Evolutionary conservation across 2,329 filamentous ascomycete species (phyloP).

Genomic region (Neospermospora avenae): DNA sequence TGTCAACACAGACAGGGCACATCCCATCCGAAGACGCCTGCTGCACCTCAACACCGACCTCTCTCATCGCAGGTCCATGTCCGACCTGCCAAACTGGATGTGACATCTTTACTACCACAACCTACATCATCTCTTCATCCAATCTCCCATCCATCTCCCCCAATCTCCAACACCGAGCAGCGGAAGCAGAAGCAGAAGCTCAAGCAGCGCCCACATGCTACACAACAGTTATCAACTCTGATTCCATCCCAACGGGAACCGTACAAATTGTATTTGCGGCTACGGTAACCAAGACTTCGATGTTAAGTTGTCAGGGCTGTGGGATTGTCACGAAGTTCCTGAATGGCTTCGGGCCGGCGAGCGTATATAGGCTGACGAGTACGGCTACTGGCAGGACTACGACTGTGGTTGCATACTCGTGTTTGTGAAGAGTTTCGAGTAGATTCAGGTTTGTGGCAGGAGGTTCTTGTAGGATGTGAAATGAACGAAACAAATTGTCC

Average conservation of each 20-base stretch:
- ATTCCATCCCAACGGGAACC: neutral
- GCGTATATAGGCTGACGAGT: neutral
- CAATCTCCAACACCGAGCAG: neutral
- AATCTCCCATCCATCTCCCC: neutral
- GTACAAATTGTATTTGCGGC: neutral
- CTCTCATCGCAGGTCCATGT: slow-evolving; percentile 26
- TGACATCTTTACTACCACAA: slow-evolving; percentile 14
- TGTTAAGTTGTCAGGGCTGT: neutral
- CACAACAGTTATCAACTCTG: neutral
- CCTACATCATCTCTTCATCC: slow-evolving; percentile 4
- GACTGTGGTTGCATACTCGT: neutral
- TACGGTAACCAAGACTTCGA: neutral
- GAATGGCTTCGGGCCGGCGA: slow-evolving; percentile 1
- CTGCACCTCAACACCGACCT: slow-evolving; percentile 39
- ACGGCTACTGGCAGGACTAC: neutral
- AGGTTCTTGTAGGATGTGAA: too few relatives aligned
- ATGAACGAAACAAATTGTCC: too few relatives aligned
- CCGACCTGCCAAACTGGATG: slow-evolving; percentile 32
- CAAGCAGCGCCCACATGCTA: neutral
- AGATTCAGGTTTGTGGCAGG: too few relatives aligned
- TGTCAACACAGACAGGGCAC: slow-evolving; percentile 33
- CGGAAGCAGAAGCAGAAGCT: neutral
- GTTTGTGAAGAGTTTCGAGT: neutral
- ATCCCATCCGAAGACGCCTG: slow-evolving; percentile 40
- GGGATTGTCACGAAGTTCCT: slow-evolving; percentile 1